These are phyloP conservation scores for Trichomonascaceae sp. DNA, from an alignment of 1,139 yeast species.

Conservation along the genomic window DNA sequence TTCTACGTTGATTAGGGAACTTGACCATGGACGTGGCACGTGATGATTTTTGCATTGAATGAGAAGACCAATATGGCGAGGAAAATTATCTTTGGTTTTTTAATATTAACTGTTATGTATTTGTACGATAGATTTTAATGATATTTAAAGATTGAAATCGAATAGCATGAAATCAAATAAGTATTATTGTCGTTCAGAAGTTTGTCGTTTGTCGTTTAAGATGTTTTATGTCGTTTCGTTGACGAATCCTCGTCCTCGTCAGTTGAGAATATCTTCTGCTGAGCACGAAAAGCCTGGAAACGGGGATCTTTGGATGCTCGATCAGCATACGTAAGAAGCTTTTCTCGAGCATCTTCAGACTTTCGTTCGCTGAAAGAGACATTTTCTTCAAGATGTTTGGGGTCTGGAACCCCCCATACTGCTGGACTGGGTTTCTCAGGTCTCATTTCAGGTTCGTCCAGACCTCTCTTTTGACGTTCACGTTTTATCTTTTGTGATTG, in stretches of 20 bases:
- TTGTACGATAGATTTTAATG: constrained; percentile 5
- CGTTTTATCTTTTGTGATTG: constrained; percentile 11
- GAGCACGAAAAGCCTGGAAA: constrained; percentile 12
- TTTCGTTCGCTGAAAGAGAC: constrained; percentile 16
- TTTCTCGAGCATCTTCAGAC: constrained; percentile 36
- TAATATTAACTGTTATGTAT: constrained; percentile 5
- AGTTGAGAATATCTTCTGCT: constrained; percentile 2
- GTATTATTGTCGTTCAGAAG: neutral
- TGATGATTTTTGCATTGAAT: constrained; percentile 1
- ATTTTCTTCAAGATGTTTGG: constrained; percentile 21
- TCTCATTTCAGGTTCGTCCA: constrained; percentile 5
- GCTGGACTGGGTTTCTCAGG: constrained; percentile 15
- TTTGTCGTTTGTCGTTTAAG: too few species aligned
- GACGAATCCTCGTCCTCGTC: constrained; percentile 10
- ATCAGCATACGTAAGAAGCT: constrained; percentile 32
- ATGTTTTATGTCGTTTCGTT: constrained; percentile 4
- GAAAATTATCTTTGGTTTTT: constrained; percentile 6
- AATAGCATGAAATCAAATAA: neutral
- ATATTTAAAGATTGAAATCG: constrained; percentile 2
- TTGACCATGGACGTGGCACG: constrained; percentile 29
- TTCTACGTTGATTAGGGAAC: constrained; percentile 52
- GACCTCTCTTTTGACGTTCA: constrained; percentile 10
- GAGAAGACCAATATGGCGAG: neutral
- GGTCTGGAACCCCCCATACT: constrained; percentile 26
- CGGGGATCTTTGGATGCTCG: constrained; percentile 24